A percentile compares a stretch with the other conserved stretches of the same genome.
These are phyloP conservation scores for Fusarium sterilihyphosum DNA, from an alignment of 2,329 filamentous ascomycete genomes.

Conservation along the genomic window DNA sequence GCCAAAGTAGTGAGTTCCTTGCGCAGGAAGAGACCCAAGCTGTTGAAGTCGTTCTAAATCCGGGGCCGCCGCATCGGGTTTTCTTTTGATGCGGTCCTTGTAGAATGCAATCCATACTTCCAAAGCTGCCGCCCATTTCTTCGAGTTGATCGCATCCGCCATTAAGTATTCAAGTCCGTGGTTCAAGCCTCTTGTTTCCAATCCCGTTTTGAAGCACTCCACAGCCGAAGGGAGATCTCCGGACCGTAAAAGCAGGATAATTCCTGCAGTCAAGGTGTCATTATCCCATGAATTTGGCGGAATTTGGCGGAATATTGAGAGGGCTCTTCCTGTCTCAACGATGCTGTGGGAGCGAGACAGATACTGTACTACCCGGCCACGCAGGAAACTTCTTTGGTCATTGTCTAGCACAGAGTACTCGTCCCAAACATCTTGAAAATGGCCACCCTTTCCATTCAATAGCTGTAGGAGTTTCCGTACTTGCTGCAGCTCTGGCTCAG, in stretches of 20 bases:
- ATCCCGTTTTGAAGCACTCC: slow-evolving; percentile 51
- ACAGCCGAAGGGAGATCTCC: slow-evolving; percentile 53
- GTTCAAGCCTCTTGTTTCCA: slow-evolving; percentile 47
- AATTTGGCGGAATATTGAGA: slow-evolving; percentile 55
- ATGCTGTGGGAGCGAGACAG: slow-evolving; percentile 55
- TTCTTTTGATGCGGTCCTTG: slow-evolving; percentile 20
- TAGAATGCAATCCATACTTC: slow-evolving; percentile 52
- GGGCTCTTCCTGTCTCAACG: slow-evolving; percentile 57
- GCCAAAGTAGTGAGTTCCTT: slow-evolving; percentile 46
- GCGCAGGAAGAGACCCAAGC: slow-evolving; percentile 41
- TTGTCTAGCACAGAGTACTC: slow-evolving; percentile 53
- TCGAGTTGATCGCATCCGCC: slow-evolving; percentile 51
- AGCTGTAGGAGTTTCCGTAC: slow-evolving; percentile 27
- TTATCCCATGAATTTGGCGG: slow-evolving; percentile 52
- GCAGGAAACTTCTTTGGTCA: slow-evolving; percentile 43
- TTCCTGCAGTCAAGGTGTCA: slow-evolving; percentile 51
- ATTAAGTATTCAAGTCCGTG: slow-evolving; percentile 58
- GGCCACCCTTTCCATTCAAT: slow-evolving; percentile 40
- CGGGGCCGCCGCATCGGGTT: slow-evolving; percentile 1
- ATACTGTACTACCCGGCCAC: slow-evolving; percentile 51
- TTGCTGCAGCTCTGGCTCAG: neutral
- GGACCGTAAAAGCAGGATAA: slow-evolving; percentile 55
- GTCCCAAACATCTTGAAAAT: slow-evolving; percentile 56
- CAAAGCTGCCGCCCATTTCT: slow-evolving; percentile 50
- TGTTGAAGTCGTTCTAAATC: slow-evolving; percentile 29